Percentiles rank a stretch among this genome's conserved stretches.
Evolutionary conservation across 192 early-diverging fungal genomes (phyloP).

Genomic region (Lobulomyces angularis): DNA sequence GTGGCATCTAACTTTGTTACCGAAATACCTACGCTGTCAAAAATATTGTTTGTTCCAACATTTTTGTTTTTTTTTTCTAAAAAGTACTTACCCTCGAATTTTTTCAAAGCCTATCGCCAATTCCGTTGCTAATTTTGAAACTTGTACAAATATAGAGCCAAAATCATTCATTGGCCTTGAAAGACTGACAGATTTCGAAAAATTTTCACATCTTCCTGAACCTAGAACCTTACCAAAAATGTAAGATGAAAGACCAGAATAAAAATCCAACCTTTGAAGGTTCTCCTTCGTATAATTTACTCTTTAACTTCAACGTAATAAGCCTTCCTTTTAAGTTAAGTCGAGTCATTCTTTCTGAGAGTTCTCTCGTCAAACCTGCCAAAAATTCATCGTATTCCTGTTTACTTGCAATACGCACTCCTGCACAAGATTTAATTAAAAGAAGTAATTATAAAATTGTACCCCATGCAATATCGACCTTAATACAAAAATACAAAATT

Average conservation of each 20-base stretch:
- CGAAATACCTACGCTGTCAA: conserved; percentile 31
- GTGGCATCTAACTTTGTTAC: conserved; percentile 14
- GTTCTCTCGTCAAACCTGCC: conserved; percentile 46
- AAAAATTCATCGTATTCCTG: conserved; percentile 61
- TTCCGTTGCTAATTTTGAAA: conserved; percentile 9
- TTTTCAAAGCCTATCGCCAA: conserved; percentile 13
- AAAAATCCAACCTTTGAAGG: conserved; percentile 30
- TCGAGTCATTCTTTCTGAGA: conserved; percentile 43
- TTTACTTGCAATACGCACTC: conserved; percentile 66
- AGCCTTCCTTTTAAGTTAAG: conserved; percentile 39
- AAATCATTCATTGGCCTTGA: not conserved
- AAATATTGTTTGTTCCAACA: too few species aligned
- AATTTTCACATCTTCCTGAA: conserved; percentile 27
- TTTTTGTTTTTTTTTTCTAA: too few species aligned
- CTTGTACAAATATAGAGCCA: conserved; percentile 9
- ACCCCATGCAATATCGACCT: not conserved
- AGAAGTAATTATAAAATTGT: not conserved
- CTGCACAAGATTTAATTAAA: conserved; percentile 30
- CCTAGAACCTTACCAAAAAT: too few species aligned
- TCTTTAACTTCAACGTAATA: conserved; percentile 58
- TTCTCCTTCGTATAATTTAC: conserved; percentile 30
- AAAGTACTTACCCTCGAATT: conserved; percentile 28
- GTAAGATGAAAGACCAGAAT: too few species aligned
- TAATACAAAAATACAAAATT: not conserved
- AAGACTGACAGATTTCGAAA: conserved; percentile 16